A percentile compares a stretch with the other conserved stretches of the same genome.
phyloP scores from a whole-genome alignment of 345 rosid species.

The Rhodamnia argentea region DNA sequence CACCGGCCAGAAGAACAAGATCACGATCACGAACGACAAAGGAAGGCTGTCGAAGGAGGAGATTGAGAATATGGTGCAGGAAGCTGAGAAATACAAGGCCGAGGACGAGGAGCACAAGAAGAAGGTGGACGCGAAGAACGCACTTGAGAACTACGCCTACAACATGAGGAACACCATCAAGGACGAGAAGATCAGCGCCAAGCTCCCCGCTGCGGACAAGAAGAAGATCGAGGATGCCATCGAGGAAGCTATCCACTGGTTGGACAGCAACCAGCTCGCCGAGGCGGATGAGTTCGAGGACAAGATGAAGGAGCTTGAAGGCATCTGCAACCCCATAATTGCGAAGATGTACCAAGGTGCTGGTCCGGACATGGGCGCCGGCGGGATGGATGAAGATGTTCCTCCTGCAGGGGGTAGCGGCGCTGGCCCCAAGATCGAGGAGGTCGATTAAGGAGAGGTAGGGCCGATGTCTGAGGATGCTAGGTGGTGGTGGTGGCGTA shows the following conservation, averaged over 20 bases:
- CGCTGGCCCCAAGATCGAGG: slow-evolving; percentile 13
- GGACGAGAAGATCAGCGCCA: slow-evolving; percentile 1
- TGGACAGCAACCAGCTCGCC: background rate
- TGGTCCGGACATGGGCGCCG: background rate
- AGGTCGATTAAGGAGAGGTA: background rate
- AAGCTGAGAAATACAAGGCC: background rate
- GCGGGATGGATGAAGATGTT: background rate
- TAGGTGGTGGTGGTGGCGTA: background rate
- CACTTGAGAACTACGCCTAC: background rate
- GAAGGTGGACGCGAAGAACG: slow-evolving; percentile 1
- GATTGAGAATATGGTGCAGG: background rate
- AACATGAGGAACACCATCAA: slow-evolving; percentile 2
- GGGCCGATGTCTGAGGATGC: background rate
- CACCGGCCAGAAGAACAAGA: background rate
- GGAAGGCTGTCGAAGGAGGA: background rate
- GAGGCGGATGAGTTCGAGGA: background rate
- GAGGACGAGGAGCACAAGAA: slow-evolving; percentile 3
- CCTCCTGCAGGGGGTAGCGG: slow-evolving; percentile 12
- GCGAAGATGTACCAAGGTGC: background rate
- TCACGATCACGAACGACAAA: background rate
- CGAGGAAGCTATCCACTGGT: background rate
- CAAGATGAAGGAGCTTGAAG: slow-evolving; percentile 1
- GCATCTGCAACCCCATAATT: slow-evolving; percentile 1
- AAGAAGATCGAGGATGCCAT: background rate
- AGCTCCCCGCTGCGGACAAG: background rate